A percentile compares a stretch with the other conserved stretches of the same genome.
Evolutionary conservation across 768 basidiomycete species (phyloP).

Genomic region (Suillus americanus): DNA sequence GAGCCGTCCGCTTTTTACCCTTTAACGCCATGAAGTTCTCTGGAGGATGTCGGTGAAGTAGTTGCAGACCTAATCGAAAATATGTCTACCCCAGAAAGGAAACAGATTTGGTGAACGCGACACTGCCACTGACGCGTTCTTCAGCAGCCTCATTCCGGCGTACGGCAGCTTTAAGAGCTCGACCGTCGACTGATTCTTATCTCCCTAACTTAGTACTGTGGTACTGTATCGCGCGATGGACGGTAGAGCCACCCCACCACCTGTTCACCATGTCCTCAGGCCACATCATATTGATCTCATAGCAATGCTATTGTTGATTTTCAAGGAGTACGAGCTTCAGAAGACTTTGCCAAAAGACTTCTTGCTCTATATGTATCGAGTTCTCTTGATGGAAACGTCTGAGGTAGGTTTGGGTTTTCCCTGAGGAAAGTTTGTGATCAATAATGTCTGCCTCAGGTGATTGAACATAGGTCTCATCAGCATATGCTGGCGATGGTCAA

Average conservation of each 20-base stretch:
- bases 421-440: not conserved
- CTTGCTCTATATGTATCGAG: conserved; percentile 60
- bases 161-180: not conserved
- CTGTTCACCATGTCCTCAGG: conserved; percentile 64
- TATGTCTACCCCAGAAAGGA: not conserved
- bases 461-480: conserved; percentile 54
- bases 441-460: conserved; percentile 45
- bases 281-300: conserved; percentile 78
- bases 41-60: not conserved
- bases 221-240: conserved; percentile 20
- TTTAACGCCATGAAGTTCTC: conserved; percentile 27
- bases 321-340: conserved; percentile 52
- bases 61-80: not conserved
- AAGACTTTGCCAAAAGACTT: conserved; percentile 57
- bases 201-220: not conserved
- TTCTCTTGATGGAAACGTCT: conserved; percentile 67
- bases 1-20: conserved; percentile 35
- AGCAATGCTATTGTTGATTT: conserved; percentile 58
- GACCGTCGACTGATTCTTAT: not conserved
- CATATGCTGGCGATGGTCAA: conserved; percentile 47
- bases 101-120: not conserved
- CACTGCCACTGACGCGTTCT: conserved; percentile 5
- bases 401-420: conserved; percentile 45
- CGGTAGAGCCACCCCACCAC: conserved; percentile 46
- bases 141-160: not conserved